Evolutionary conservation across 768 basidiomycete genomes (phyloP).

Genomic region (Boletus subparvulus): DNA sequence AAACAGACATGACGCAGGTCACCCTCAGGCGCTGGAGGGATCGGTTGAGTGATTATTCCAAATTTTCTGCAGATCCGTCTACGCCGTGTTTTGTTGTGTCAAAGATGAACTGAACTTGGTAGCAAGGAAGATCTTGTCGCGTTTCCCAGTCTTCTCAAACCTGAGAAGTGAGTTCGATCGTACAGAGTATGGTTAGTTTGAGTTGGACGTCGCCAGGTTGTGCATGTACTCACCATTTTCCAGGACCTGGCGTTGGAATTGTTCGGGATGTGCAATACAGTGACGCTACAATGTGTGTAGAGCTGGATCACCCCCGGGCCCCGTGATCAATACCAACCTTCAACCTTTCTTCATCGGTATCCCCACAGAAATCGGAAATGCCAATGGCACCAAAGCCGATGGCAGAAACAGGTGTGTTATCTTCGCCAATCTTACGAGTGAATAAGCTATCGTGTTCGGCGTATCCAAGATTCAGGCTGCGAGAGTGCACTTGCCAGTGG

Average conservation of each 20-base stretch:
- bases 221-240: constrained; percentile 30
- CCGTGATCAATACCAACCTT: constrained; percentile 37
- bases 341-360: constrained; percentile 54
- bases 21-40: constrained; percentile 44
- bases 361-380: constrained; percentile 49
- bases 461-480: neutral
- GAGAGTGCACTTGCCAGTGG: neutral
- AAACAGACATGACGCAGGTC: constrained; percentile 6
- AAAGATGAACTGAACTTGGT: constrained; percentile 52
- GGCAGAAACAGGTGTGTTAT: constrained; percentile 36
- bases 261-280: neutral
- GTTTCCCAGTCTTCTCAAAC: too few relatives aligned
- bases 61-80: constrained; percentile 43
- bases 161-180: neutral
- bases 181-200: too few relatives aligned
- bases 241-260: constrained; percentile 32
- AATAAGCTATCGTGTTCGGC: constrained; percentile 20
- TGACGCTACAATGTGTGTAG: neutral
- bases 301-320: too few relatives aligned
- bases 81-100: constrained; percentile 23
- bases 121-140: constrained; percentile 53
- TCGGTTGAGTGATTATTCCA: constrained; percentile 35
- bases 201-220: neutral
- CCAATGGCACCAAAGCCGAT: constrained; percentile 67
- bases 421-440: constrained; percentile 47